Conservation (phyloP, 2,329 filamentous ascomycete genomes). For the Fusarium gaditjirri region DNA sequence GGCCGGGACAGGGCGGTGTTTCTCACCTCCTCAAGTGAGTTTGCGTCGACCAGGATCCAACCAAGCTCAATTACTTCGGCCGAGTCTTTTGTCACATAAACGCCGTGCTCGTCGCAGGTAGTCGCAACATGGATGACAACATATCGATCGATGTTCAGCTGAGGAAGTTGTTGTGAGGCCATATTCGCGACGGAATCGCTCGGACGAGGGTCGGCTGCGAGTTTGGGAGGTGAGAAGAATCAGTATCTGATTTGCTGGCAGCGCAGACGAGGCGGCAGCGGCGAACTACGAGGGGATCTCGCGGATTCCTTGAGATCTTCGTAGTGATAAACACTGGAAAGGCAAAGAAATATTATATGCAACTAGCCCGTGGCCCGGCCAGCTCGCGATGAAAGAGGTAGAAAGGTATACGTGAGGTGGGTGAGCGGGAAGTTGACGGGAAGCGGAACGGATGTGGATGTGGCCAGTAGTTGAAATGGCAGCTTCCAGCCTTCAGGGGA, state of each 20-base stretch:
- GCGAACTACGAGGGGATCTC: slow-evolving; percentile 24
- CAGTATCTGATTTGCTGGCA: slow-evolving; percentile 31
- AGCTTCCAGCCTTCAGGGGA: slow-evolving; percentile 32
- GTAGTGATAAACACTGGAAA: slow-evolving; percentile 38
- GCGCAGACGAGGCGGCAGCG: slow-evolving; percentile 28
- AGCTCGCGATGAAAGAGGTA: slow-evolving; percentile 46
- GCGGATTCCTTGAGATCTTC: slow-evolving; percentile 20
- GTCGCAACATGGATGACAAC: slow-evolving; percentile 98
- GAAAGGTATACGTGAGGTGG: slow-evolving; percentile 36
- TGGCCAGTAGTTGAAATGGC: slow-evolving; percentile 37
- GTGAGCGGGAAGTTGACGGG: slow-evolving; percentile 38
- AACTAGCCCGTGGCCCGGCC: slow-evolving; percentile 53
- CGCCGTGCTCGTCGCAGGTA: slow-evolving; percentile 98
- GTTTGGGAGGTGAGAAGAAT: slow-evolving; percentile 34
- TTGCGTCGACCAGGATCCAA: slow-evolving; percentile 95
- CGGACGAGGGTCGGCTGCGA: slow-evolving; percentile 37
- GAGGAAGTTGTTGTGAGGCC: slow-evolving; percentile 58
- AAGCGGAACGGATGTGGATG: slow-evolving; percentile 36
- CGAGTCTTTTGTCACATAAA: slow-evolving; percentile 99
- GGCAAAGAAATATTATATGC: slow-evolving; percentile 38
- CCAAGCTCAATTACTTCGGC: slow-evolving; percentile 99
- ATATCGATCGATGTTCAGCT: slow-evolving; percentile 89
- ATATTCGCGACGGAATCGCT: slow-evolving; percentile 47
- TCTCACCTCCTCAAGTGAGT: slow-evolving; percentile 90
- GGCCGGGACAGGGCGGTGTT: slow-evolving; percentile 25